A percentile compares a stretch with the other conserved stretches of the same genome.
Evolutionary conservation across 441 rosid species (phyloP).

Genomic region (Populus hybrid): DNA sequence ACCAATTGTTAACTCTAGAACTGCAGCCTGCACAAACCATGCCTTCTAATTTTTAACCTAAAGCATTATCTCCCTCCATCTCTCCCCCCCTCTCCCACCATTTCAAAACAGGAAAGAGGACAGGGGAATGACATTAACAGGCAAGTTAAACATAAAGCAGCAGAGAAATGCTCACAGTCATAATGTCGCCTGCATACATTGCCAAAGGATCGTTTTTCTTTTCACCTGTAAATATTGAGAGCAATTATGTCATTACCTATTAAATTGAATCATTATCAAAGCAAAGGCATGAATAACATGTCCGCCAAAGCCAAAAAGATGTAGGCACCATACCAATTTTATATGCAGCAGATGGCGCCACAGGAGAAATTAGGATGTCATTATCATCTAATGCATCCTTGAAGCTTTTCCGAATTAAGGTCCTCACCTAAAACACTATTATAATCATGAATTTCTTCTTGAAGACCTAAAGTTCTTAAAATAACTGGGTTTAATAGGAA

Average conservation of each 20-base stretch:
- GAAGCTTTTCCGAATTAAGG: constrained; percentile 67
- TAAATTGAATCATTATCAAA: not conserved
- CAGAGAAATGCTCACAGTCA: constrained; percentile 53
- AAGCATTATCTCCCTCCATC: not conserved
- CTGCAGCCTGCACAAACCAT: not conserved
- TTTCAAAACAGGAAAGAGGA: not conserved
- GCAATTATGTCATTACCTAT: not conserved
- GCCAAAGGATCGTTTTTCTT: constrained; percentile 93
- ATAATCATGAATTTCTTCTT: constrained; percentile 29
- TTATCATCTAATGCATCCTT: constrained; percentile 65
- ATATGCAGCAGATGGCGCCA: constrained; percentile 91
- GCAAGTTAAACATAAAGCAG: not conserved
- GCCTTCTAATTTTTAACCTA: not conserved
- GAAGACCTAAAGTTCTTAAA: constrained; percentile 12
- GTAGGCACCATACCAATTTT: constrained; percentile 55
- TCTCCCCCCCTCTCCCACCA: not conserved
- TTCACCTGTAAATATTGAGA: constrained; percentile 49
- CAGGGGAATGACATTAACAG: not conserved
- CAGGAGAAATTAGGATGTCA: constrained; percentile 88
- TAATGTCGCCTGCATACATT: constrained; percentile 93
- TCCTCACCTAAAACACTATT: constrained; percentile 64
- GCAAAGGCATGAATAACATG: not conserved
- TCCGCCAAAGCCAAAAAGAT: not conserved
- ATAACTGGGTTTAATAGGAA: not conserved
- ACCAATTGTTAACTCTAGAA: not conserved